These are phyloP conservation scores for Fusarium sp. DNA, from an alignment of 2,329 filamentous ascomycete species.

Conservation along the genomic window DNA sequence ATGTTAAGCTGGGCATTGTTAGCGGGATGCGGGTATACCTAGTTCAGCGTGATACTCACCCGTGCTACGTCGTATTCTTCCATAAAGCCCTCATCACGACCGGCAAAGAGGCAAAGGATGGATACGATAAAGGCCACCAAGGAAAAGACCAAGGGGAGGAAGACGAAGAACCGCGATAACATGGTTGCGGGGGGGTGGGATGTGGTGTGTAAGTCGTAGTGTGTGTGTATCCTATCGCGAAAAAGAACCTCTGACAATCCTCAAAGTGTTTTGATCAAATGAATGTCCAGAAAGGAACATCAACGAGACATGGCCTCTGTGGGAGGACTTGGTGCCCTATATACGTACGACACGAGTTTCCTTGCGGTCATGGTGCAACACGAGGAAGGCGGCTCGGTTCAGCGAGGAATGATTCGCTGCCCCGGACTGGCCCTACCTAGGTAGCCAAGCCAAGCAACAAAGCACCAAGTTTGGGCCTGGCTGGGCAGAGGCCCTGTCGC, in stretches of 20 bases:
- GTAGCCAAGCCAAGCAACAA: not conserved
- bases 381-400: not conserved
- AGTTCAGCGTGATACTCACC: constrained; percentile 45
- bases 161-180: constrained; percentile 50
- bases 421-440: constrained; percentile 2
- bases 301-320: not conserved
- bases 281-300: constrained; percentile 20
- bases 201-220: constrained; percentile 2
- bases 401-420: constrained; percentile 29
- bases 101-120: constrained; percentile 59
- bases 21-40: not conserved
- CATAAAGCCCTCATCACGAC: constrained; percentile 59
- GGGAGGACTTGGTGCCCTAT: constrained; percentile 27
- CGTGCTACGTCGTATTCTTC: constrained; percentile 61
- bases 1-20: constrained; percentile 54
- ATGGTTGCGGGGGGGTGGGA: constrained; percentile 25
- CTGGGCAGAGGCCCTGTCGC: not conserved
- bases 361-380: constrained; percentile 34
- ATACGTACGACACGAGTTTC: constrained; percentile 24
- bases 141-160: constrained; percentile 57
- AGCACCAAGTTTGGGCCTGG: constrained; percentile 24
- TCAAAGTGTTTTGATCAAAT: constrained; percentile 17
- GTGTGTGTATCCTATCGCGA: constrained; percentile 6
- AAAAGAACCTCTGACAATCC: constrained; percentile 2
- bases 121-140: constrained; percentile 58